phyloP scores from a whole-genome alignment of 2,329 filamentous ascomycete species.

The Fusarium floridanum region DNA sequence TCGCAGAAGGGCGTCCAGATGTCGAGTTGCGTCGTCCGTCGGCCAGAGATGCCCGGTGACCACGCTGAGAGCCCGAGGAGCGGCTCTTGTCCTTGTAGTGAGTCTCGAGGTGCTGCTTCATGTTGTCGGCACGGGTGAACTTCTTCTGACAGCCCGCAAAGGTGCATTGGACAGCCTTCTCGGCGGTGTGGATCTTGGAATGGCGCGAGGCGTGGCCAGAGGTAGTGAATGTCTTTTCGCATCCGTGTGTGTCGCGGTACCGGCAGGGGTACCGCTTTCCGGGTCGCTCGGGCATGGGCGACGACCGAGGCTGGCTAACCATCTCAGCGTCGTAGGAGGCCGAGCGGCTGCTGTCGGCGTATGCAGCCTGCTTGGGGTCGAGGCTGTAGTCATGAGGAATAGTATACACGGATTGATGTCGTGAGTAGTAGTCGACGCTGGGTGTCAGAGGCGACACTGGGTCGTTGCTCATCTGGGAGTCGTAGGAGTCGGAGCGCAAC shows the following conservation, averaged over 20 bases:
- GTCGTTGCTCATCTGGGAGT: constrained; percentile 69
- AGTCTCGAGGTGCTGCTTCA: constrained; percentile 86
- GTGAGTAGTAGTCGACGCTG: constrained; percentile 58
- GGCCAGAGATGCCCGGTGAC: constrained; percentile 50
- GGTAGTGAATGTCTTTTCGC: constrained; percentile 85
- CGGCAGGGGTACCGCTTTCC: constrained; percentile 81
- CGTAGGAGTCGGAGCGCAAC: constrained; percentile 71
- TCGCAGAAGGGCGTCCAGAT: constrained; percentile 47
- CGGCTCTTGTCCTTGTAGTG: constrained; percentile 75
- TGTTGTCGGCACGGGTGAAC: constrained; percentile 86
- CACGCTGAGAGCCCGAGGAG: constrained; percentile 53
- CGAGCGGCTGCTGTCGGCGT: constrained; percentile 59
- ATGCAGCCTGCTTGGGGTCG: constrained; percentile 58
- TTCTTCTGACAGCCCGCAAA: constrained; percentile 81
- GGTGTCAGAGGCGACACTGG: constrained; percentile 69
- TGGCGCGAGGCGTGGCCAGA: constrained; percentile 88
- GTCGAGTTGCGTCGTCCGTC: constrained; percentile 51
- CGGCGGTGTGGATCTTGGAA: constrained; percentile 85
- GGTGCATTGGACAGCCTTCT: constrained; percentile 79
- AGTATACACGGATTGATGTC: constrained; percentile 56
- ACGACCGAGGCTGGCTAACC: constrained; percentile 54
- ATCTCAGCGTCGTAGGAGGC: constrained; percentile 65
- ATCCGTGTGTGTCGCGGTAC: constrained; percentile 77
- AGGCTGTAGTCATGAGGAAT: constrained; percentile 51
- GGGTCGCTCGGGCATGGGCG: constrained; percentile 59